These are phyloP conservation scores for Bocquillonia castaneifolia DNA, from an alignment of 441 rosid species.

Conservation along the genomic window DNA sequence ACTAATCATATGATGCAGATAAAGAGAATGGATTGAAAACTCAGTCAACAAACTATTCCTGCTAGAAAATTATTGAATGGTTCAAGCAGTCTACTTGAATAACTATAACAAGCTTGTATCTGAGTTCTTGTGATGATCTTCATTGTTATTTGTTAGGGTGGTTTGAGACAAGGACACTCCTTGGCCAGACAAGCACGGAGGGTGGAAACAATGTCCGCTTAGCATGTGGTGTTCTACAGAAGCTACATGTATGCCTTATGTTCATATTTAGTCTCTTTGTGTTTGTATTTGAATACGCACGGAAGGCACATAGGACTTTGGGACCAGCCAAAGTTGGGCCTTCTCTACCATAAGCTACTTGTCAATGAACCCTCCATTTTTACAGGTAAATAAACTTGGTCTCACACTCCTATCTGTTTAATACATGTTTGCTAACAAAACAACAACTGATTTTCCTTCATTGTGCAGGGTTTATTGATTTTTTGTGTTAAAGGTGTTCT, in stretches of 20 bases:
- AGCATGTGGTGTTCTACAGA: constrained; percentile 28
- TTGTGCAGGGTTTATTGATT: constrained; percentile 35
- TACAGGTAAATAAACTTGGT: constrained; percentile 29
- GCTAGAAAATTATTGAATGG: background rate
- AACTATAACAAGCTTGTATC: background rate
- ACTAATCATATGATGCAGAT: too few species aligned
- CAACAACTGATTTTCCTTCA: constrained; percentile 6
- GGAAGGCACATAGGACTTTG: constrained; percentile 40
- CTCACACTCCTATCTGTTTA: background rate
- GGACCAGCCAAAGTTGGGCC: constrained; percentile 57
- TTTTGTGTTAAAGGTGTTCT: background rate
- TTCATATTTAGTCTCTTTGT: constrained; percentile 55
- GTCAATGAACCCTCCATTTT: constrained; percentile 21
- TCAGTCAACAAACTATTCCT: background rate
- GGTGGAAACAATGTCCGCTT: constrained; percentile 25
- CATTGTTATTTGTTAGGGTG: constrained; percentile 33
- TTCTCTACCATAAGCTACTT: constrained; percentile 34
- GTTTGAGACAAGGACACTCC: constrained; percentile 28
- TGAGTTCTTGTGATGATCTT: constrained; percentile 10
- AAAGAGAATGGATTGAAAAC: too few species aligned
- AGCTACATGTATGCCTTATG: constrained; percentile 39
- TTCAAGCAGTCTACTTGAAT: background rate
- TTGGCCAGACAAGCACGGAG: constrained; percentile 28
- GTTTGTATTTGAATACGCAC: constrained; percentile 41
- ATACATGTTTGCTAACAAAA: background rate